These are phyloP conservation scores for Trichoderma asperelloides DNA, from an alignment of 495 filamentous ascomycete genomes.

Conservation along the genomic window DNA sequence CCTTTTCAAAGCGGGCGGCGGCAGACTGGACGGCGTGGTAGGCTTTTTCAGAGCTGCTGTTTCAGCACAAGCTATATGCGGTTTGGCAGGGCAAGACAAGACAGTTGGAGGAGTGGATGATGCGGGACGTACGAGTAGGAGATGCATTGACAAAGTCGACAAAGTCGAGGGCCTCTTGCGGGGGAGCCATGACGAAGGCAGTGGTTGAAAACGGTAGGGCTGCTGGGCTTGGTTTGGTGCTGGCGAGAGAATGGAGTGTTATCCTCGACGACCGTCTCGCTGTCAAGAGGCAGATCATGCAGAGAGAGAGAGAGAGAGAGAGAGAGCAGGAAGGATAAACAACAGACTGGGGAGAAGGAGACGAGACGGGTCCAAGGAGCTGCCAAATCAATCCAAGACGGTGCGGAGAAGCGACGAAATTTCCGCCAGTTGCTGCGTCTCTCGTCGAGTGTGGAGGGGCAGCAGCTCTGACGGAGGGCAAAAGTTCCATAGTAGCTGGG, in stretches of 20 bases:
- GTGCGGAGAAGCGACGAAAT: no score
- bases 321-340: not conserved
- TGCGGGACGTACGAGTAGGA: slow-evolving; percentile 71
- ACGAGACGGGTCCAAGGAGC: not conserved
- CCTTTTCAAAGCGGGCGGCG: slow-evolving; percentile 62
- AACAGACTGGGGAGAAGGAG: not conserved
- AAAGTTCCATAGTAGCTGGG: no score
- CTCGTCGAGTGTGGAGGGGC: no score
- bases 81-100: no score
- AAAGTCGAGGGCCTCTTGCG: slow-evolving; percentile 68
- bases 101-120: no score
- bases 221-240: not conserved
- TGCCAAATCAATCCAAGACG: not conserved
- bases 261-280: slow-evolving; percentile 2
- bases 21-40: slow-evolving; percentile 87
- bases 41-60: slow-evolving; percentile 41
- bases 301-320: not conserved
- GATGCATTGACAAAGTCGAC: slow-evolving; percentile 90
- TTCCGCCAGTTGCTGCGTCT: no score
- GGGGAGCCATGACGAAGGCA: slow-evolving; percentile 45
- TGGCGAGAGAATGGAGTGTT: not conserved
- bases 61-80: not conserved
- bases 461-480: no score
- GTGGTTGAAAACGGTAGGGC: slow-evolving; percentile 16
- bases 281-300: not conserved